Evolutionary conservation across 257 asterid genomes (phyloP).

Genomic region (Fraxinus excelsior): DNA sequence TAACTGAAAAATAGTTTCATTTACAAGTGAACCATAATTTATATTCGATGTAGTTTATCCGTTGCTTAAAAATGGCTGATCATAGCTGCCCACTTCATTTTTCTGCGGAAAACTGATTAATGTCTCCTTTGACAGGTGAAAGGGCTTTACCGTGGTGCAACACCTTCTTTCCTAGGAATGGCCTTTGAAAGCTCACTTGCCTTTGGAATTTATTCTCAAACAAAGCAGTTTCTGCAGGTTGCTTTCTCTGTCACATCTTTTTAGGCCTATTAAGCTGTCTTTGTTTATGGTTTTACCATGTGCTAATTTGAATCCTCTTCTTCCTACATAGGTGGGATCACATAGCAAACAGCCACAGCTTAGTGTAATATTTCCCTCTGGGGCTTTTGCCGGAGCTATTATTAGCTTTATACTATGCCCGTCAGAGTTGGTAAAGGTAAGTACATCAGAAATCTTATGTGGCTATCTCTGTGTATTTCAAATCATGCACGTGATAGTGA

Average conservation of each 20-base stretch:
- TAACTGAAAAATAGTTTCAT: slow-evolving; percentile 13
- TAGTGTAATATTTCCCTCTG: slow-evolving; percentile 72
- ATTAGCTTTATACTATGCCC: slow-evolving; percentile 90
- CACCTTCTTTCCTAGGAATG: slow-evolving; percentile 91
- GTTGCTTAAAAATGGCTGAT: slow-evolving; percentile 16
- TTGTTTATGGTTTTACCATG: slow-evolving; percentile 4
- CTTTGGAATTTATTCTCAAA: slow-evolving; percentile 89
- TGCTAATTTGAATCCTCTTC: slow-evolving; percentile 21
- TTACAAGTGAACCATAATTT: slow-evolving; percentile 9
- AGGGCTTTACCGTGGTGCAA: slow-evolving; percentile 91
- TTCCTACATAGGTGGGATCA: slow-evolving; percentile 54
- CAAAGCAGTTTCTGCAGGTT: slow-evolving; percentile 80
- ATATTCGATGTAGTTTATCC: slow-evolving; percentile 18
- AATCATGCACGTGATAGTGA: slow-evolving; percentile 44
- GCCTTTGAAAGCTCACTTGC: slow-evolving; percentile 91
- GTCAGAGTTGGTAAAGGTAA: slow-evolving; percentile 85
- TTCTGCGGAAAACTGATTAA: slow-evolving; percentile 13
- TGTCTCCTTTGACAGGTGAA: slow-evolving; percentile 56
- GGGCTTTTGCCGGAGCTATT: slow-evolving; percentile 75
- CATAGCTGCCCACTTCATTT: not conserved
- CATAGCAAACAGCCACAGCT: slow-evolving; percentile 63
- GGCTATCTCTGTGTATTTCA: slow-evolving; percentile 20
- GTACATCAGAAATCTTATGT: slow-evolving; percentile 28
- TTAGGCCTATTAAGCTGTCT: slow-evolving; percentile 7
- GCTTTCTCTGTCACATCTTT: slow-evolving; percentile 6